Conservation (phyloP, 192 early-diverging fungal genomes). For the Entomortierella parvispora region DNA sequence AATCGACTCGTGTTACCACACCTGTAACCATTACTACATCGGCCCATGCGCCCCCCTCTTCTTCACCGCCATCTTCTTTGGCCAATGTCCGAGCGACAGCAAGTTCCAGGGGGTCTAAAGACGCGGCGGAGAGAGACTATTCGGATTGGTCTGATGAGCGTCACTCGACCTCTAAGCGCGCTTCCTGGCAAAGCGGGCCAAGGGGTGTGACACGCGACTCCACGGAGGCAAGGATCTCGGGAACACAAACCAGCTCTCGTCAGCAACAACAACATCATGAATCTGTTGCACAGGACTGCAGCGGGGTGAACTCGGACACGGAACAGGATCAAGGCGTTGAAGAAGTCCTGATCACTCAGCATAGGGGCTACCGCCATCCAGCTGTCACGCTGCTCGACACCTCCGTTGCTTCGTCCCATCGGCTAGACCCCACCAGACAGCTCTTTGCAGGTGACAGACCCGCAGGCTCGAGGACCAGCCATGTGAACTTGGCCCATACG, state of each 20-base stretch:
- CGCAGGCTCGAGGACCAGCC: neutral
- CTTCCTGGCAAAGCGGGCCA: no score
- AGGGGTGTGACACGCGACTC: neutral
- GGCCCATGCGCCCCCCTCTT: no score
- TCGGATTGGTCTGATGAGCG: no score
- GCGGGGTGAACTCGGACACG: no score
- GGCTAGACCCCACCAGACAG: neutral
- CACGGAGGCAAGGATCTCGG: neutral
- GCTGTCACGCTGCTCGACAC: neutral
- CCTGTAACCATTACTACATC: conserved; percentile 18
- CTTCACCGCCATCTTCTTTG: neutral
- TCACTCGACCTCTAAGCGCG: no score
- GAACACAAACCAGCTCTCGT: neutral
- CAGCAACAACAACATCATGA: neutral
- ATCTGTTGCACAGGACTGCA: conserved; percentile 3
- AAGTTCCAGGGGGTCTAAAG: no score
- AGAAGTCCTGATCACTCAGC: conserved; percentile 3
- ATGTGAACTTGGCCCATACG: conserved; percentile 19
- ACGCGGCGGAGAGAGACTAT: no score
- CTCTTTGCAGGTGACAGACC: neutral
- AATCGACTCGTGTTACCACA: conserved; percentile 34
- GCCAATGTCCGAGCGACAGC: neutral
- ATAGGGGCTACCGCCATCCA: conserved; percentile 11
- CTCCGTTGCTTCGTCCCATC: neutral
- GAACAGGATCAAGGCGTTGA: conserved; percentile 16